Base-by-base conservation (phyloP, 352 stramenopile genomes). In the Phytopythium aichiense region DNA sequence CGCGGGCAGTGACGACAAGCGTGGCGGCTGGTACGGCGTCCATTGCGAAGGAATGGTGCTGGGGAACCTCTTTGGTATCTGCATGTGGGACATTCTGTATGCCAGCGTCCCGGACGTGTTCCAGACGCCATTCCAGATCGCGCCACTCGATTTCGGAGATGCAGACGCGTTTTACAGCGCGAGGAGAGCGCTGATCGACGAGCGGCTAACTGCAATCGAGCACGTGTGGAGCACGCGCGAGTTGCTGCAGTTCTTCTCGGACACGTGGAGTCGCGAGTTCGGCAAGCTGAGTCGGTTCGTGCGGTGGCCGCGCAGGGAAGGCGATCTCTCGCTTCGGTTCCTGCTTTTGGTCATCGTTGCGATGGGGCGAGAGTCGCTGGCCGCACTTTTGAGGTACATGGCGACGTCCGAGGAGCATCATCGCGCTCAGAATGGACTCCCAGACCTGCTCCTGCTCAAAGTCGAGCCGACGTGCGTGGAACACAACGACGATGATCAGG, bases 41-140 rank as follows among this genome's bases (percentile, higher is more conserved):
- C 90, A 97, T 60, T 92, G 78, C 28, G 89, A 96, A 71, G 89
- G 90, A 0, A 61, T 63, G 43, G 64, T 90, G 37, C 57, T 97
- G 31, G 65, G 71, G 16, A 89, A 85, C 50, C 49, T 97, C 2
- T 95, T 95, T 65, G 84, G 87, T 0, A 61, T 97, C 20, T 79
- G 96, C n/a, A 83, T 97, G 76, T 96, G 90, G 90, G 84, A 95
- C 37, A 64, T 94, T 12, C 59, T 97, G 31, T 97, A 96, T 46
- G 74, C 79, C 0, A 70, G 60, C n/a, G 71, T 96, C 20, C 72
- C 81, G 3, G 71, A 94, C 54, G 89, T 96, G 2, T 96, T 97
- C 58, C 88, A 96, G 68, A 94, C 77, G n/a, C 81, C 76, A 8
- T 96, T 87, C 49, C 88, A 96, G 55, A 66, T 74, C 1, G 77